These are phyloP conservation scores for Cordyceps farinosa DNA, from an alignment of 2,329 filamentous ascomycete species.

Conservation along the genomic window DNA sequence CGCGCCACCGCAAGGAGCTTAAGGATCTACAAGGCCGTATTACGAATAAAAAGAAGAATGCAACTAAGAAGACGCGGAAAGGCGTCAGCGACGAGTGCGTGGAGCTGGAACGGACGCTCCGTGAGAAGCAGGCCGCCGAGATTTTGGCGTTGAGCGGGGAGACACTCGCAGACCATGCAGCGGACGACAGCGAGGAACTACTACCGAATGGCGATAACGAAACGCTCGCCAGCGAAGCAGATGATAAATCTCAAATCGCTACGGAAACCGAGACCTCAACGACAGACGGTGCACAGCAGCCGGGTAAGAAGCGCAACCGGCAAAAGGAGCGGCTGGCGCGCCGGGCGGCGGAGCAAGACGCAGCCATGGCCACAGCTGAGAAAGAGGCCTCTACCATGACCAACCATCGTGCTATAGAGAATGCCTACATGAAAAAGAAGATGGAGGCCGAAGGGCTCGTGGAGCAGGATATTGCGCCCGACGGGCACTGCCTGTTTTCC, in stretches of 20 bases:
- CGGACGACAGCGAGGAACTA: constrained; percentile 21
- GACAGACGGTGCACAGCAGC: constrained; percentile 23
- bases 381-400: constrained; percentile 72
- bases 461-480: constrained; percentile 78
- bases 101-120: constrained; percentile 61
- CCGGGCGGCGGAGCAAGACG: constrained; percentile 79
- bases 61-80: constrained; percentile 80
- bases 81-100: constrained; percentile 74
- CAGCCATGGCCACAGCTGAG: constrained; percentile 62
- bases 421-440: constrained; percentile 63
- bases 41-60: constrained; percentile 95
- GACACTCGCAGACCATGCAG: constrained; percentile 20
- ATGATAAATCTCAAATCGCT: constrained; percentile 24
- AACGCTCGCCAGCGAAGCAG: constrained; percentile 21
- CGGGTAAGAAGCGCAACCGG: constrained; percentile 74
- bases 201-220: constrained; percentile 20
- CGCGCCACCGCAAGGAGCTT: constrained; percentile 82
- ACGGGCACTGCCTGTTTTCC: constrained; percentile 93
- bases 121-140: constrained; percentile 64
- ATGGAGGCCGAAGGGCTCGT: constrained; percentile 62
- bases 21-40: constrained; percentile 80
- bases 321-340: constrained; percentile 89
- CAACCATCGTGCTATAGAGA: constrained; percentile 68
- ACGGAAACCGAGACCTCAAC: background rate
- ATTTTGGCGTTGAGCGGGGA: constrained; percentile 40